A percentile compares a stretch with the other conserved stretches of the same genome.
Evolutionary conservation across 768 basidiomycete species (phyloP).

Genomic region (Dentipellis fragilis): DNA sequence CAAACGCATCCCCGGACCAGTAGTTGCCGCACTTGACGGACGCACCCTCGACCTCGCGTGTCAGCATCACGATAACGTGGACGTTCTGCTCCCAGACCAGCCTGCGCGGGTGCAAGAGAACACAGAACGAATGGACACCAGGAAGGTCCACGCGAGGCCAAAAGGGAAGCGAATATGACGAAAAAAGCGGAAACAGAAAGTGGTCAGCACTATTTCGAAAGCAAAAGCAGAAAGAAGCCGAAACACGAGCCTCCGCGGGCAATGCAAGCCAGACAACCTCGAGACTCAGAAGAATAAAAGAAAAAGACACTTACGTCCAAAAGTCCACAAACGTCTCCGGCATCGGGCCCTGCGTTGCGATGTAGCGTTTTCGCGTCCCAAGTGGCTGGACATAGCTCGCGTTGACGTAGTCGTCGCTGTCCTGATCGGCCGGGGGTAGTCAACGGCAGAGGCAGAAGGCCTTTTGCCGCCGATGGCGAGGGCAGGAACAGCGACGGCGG

Average conservation of each 20-base stretch:
- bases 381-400: conserved; percentile 88
- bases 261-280: neutral
- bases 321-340: conserved; percentile 87
- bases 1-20: conserved; percentile 67
- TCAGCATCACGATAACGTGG: conserved; percentile 94
- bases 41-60: conserved; percentile 81
- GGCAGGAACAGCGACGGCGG: conserved; percentile 11
- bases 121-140: neutral
- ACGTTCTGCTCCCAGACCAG: conserved; percentile 93
- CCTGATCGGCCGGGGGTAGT: conserved; percentile 5
- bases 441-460: conserved; percentile 5
- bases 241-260: neutral
- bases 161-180: neutral
- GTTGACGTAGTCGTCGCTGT: conserved; percentile 84
- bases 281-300: neutral
- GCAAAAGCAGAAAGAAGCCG: neutral
- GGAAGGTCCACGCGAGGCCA: neutral
- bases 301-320: conserved; percentile 66
- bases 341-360: conserved; percentile 93
- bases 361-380: conserved; percentile 74
- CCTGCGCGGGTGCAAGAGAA: conserved; percentile 24
- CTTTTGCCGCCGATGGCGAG: conserved; percentile 5
- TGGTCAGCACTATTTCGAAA: neutral
- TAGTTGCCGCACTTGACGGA: conserved; percentile 88
- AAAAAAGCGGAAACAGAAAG: neutral